Evolutionary conservation across 1,284 basidiomycete species (phyloP).

Genomic region (Testicularia cyperi): DNA sequence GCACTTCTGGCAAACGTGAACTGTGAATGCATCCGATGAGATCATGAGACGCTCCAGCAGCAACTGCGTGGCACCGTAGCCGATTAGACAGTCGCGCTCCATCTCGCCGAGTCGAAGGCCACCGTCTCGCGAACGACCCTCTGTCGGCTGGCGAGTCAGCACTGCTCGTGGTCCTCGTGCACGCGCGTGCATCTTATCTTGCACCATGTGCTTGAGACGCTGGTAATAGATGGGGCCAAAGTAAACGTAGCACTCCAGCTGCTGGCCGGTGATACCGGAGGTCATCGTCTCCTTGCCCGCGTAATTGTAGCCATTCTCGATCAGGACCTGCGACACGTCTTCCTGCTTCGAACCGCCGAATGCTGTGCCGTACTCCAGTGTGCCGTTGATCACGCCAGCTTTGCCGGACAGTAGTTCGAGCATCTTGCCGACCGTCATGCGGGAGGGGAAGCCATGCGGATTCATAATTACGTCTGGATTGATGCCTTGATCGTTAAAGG

Average conservation of each 20-base stretch:
- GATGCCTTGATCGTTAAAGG: conserved; percentile 97
- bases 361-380: conserved; percentile 86
- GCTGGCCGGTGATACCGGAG: conserved; percentile 94
- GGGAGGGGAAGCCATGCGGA: conserved; percentile 97
- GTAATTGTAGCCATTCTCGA: conserved; percentile 95
- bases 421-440: conserved; percentile 99
- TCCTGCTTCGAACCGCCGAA: conserved; percentile 99
- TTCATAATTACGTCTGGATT: conserved; percentile 99
- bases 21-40: conserved; percentile 84
- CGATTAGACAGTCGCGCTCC: conserved; percentile 80
- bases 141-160: conserved; percentile 94
- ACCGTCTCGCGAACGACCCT: conserved; percentile 95
- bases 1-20: conserved; percentile 91
- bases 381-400: conserved; percentile 77
- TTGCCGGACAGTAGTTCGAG: conserved; percentile 90
- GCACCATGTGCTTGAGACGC: conserved; percentile 68
- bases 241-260: conserved; percentile 93
- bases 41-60: conserved; percentile 96
- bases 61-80: conserved; percentile 78
- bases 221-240: conserved; percentile 98
- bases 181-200: conserved; percentile 98
- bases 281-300: conserved; percentile 98
- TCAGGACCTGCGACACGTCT: conserved; percentile 93
- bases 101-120: conserved; percentile 96
- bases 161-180: conserved; percentile 89